Evolutionary conservation across 169 alveolate genomes (phyloP), one percentile per base, ranked within the genome.

Genomic region (Plasmodium gaboni): DNA sequence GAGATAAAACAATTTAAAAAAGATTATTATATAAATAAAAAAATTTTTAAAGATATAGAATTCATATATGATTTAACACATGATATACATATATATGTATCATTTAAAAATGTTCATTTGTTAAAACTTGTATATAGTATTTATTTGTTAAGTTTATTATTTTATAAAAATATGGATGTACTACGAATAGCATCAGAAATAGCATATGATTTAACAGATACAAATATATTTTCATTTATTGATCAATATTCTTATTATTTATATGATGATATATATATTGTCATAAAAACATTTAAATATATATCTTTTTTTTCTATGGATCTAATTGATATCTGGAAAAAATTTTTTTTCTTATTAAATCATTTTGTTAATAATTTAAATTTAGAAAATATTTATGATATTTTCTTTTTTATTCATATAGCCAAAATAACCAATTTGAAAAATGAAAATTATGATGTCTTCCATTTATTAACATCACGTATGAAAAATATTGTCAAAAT

Each of bases 171-270:
- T 44, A 50, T 46, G 0, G 80, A 78, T 51, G 80, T 44, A 2
- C 15, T 78, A 9, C 89, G 80, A 7, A 78, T 78, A 5, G 80
- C 67, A 50, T 65, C 78, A 0, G 89, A 78, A 22, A 38, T 65
- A 48, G 50, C 78, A 13, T 28, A 65, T 24, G 71, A 78, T 13
- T 22, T 78, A 32, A 38, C 46, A 9, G 89, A 78, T 9, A 65
- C 89, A 0, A 78, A 78, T 19, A 78, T 78, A 26, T 78, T 78
- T 53, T 65, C 89, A 0, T 78, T 78, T 42, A 65, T 78, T 17
- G 89, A 78, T 44, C 89, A 78, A 17, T 78, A 78, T 57, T 50
- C 72, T 3, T 78, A 78, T 59, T 78, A 78, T 59, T 10, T 78
- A 59, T 67, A 64, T 53, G 89, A 65, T n/a, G 89, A 78, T 44